phyloP scores from a whole-genome alignment of 1,284 basidiomycete genomes.

The Ustilago trichophora region DNA sequence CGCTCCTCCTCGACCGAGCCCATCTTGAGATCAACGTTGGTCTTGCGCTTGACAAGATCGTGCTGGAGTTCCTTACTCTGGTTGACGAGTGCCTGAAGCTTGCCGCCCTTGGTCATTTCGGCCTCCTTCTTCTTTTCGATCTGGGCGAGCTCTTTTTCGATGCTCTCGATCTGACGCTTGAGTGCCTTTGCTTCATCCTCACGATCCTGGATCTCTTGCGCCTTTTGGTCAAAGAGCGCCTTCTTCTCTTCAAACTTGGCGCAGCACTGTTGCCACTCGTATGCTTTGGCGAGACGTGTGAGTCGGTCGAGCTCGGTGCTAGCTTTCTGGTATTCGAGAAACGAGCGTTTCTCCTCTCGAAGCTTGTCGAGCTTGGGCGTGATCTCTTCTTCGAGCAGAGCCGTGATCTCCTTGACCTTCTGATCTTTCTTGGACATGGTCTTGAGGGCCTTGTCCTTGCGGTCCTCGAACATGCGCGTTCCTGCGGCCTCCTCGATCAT shows the following conservation, averaged over 20 bases:
- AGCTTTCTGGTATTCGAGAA: slow-evolving; percentile 89
- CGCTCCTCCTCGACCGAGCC: slow-evolving; percentile 83
- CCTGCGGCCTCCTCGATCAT: slow-evolving; percentile 99
- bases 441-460: slow-evolving; percentile 95
- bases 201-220: slow-evolving; percentile 61
- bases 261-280: slow-evolving; percentile 77
- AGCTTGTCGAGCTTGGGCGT: slow-evolving; percentile 92
- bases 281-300: slow-evolving; percentile 82
- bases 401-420: slow-evolving; percentile 83
- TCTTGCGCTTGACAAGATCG: slow-evolving; percentile 83
- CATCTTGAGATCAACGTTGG: slow-evolving; percentile 85
- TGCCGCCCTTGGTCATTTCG: slow-evolving; percentile 77
- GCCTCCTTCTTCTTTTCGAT: slow-evolving; percentile 71
- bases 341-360: slow-evolving; percentile 87
- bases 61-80: slow-evolving; percentile 82
- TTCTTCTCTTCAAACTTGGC: slow-evolving; percentile 67
- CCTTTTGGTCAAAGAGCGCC: slow-evolving; percentile 63
- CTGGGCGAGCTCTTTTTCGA: slow-evolving; percentile 70
- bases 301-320: slow-evolving; percentile 89
- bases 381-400: slow-evolving; percentile 82
- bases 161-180: slow-evolving; percentile 64
- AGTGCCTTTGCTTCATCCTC: slow-evolving; percentile 66
- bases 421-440: slow-evolving; percentile 99
- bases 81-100: slow-evolving; percentile 80
- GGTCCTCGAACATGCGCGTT: slow-evolving; percentile 98